Conservation (phyloP, 768 basidiomycete species). For the Coprinopsis cinerea region DNA sequence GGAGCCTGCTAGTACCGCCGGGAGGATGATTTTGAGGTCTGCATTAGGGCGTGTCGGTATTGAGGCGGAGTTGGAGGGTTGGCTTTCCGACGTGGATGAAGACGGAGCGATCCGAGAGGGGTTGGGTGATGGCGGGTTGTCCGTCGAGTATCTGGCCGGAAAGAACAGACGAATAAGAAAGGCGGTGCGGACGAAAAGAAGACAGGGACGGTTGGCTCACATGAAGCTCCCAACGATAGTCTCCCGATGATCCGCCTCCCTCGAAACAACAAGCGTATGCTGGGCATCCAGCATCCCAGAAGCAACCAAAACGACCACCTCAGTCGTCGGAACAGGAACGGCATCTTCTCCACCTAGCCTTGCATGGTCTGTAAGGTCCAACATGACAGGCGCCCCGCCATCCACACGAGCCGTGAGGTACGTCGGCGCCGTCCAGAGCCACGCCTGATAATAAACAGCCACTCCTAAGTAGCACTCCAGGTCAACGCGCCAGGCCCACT, state of each 20-base stretch:
- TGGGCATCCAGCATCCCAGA: neutral
- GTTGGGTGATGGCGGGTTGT: neutral
- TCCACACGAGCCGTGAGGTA: neutral
- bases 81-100: neutral
- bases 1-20: neutral
- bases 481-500: too few relatives aligned
- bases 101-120: neutral
- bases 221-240: slow-evolving; percentile 5
- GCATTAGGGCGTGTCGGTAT: too few relatives aligned
- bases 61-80: neutral
- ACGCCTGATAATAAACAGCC: slow-evolving; percentile 5
- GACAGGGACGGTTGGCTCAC: neutral
- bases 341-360: neutral
- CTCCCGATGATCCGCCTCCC: neutral
- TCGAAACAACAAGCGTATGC: neutral
- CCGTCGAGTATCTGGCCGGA: slow-evolving; percentile 4
- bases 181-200: neutral
- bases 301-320: neutral
- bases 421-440: slow-evolving; percentile 1
- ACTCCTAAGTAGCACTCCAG: too few relatives aligned
- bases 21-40: neutral
- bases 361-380: neutral
- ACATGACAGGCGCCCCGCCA: neutral
- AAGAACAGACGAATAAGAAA: neutral
- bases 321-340: neutral